Conservation (phyloP, 495 filamentous ascomycete species). For the Podospora didyma region DNA sequence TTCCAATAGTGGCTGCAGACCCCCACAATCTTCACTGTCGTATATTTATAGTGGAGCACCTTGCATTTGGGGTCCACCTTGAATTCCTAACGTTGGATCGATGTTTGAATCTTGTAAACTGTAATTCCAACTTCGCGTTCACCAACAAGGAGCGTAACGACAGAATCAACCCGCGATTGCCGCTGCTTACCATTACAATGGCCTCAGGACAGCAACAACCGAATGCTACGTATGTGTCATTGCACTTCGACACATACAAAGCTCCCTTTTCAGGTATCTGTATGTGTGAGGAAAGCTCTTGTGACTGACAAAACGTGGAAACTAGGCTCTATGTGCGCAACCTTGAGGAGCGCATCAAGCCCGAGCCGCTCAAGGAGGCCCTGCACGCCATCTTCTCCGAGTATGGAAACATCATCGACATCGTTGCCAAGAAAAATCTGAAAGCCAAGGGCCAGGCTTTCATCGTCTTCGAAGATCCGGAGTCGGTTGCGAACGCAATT, state of each 20-base stretch:
- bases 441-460: slow-evolving; percentile 96
- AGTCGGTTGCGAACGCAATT: slow-evolving; percentile 74
- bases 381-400: slow-evolving; percentile 80
- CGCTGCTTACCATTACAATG: slow-evolving; percentile 26
- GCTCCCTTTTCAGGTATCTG: slow-evolving; percentile 18
- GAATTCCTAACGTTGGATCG: too few species aligned
- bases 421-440: slow-evolving; percentile 88
- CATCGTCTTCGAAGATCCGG: slow-evolving; percentile 79
- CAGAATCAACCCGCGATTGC: slow-evolving; percentile 21
- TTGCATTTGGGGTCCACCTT: too few species aligned
- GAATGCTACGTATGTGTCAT: slow-evolving; percentile 62
- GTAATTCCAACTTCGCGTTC: neutral
- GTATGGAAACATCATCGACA: slow-evolving; percentile 85
- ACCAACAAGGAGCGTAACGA: neutral
- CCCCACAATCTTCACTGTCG: too few species aligned
- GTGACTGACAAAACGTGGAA: slow-evolving; percentile 9
- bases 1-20: too few species aligned
- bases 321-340: slow-evolving; percentile 73
- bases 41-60: too few species aligned
- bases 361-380: slow-evolving; percentile 69
- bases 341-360: slow-evolving; percentile 88
- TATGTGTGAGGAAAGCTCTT: slow-evolving; percentile 1
- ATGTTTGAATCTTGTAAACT: neutral
- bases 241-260: slow-evolving; percentile 58
- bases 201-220: slow-evolving; percentile 37